Base-by-base conservation (phyloP, 1,284 basidiomycete genomes). In the Ustilago sp. region DNA sequence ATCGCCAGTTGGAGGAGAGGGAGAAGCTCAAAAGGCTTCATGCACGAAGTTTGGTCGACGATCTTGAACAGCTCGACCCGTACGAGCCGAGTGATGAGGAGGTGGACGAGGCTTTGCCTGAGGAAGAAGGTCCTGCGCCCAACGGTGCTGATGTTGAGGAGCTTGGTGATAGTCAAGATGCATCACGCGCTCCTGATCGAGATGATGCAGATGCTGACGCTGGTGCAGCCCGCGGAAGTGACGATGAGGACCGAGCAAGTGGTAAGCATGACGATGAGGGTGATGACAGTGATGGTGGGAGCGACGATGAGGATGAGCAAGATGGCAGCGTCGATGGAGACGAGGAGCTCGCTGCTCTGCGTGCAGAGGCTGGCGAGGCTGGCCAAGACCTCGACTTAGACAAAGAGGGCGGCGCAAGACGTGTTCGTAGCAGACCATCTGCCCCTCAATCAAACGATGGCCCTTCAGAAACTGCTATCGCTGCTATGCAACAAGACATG, bases 271-370 rank as follows among this genome's bases (percentile, higher is more conserved):
- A 67, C 50, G 59, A 61, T 8, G 45, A 48, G 19, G 45, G 8
- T 15, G 74, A 74, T 4, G 64, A 70, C n/a, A 68, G 62, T n/a
- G 65, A 74, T 28, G 62, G 58, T 41, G 69, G 67, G 15, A 72
- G 74, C 2, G 75, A 72, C 15, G 71, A 65, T 2, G 72, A 65
- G 13, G 77, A 78, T 43, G 77, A 80, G 8, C 77, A 81, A 35
- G 77, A 77, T 34, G 73, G 63, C 15, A 75, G 65, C 15, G 75
- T 81, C 12, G 81, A 81, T 41, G 79, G 59, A 28, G 81, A 83
- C 54, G 80, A 83, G 61, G 82, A 83, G 69, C 77, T 83, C 4
- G 82, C 82, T 13, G 80, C 74, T 17, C 59, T 83, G 36, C 70
- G 66, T 43, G 76, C 72, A 2, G 80, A 79, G 35, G 79, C 79